Evolutionary conservation across 1,284 basidiomycete species (phyloP).

Genomic region (Ganoderma multipileum): DNA sequence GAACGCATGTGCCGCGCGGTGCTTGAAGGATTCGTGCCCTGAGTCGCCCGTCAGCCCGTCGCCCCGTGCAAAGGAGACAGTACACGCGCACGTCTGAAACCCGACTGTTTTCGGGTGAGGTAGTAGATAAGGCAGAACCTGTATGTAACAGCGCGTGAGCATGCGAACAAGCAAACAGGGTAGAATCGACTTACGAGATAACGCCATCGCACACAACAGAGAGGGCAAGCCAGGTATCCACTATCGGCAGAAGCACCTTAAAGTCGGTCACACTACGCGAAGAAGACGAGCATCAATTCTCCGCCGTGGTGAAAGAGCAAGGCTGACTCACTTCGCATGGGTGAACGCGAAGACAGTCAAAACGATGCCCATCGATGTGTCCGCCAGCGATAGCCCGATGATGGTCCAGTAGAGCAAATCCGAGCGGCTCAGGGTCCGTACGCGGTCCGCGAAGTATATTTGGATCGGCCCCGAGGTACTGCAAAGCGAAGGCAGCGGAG

Average conservation of each 20-base stretch:
- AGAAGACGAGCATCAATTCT: neutral
- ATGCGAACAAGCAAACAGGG: neutral
- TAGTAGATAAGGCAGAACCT: slow-evolving; percentile 15
- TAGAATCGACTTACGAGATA: slow-evolving; percentile 27
- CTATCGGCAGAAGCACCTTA: slow-evolving; percentile 26
- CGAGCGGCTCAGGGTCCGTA: slow-evolving; percentile 39
- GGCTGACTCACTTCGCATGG: slow-evolving; percentile 25
- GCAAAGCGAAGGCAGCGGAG: neutral
- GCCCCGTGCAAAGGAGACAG: neutral
- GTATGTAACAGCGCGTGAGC: neutral
- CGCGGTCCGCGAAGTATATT: slow-evolving; percentile 43
- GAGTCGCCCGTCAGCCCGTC: neutral
- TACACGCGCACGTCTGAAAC: slow-evolving; percentile 17
- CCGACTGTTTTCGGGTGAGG: slow-evolving; percentile 8
- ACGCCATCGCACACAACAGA: slow-evolving; percentile 26
- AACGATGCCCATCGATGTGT: slow-evolving; percentile 31
- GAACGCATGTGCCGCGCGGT: slow-evolving; percentile 37
- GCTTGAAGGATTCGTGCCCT: slow-evolving; percentile 40
- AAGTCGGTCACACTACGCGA: slow-evolving; percentile 24
- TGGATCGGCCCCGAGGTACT: slow-evolving; percentile 45
- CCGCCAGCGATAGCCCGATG: slow-evolving; percentile 33
- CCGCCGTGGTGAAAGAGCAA: neutral
- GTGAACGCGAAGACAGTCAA: slow-evolving; percentile 27
- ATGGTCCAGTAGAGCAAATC: slow-evolving; percentile 35
- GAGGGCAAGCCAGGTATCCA: slow-evolving; percentile 31